Evolutionary conservation across 2,329 filamentous ascomycete genomes (phyloP).

Genomic region (Huntiella omanensis): DNA sequence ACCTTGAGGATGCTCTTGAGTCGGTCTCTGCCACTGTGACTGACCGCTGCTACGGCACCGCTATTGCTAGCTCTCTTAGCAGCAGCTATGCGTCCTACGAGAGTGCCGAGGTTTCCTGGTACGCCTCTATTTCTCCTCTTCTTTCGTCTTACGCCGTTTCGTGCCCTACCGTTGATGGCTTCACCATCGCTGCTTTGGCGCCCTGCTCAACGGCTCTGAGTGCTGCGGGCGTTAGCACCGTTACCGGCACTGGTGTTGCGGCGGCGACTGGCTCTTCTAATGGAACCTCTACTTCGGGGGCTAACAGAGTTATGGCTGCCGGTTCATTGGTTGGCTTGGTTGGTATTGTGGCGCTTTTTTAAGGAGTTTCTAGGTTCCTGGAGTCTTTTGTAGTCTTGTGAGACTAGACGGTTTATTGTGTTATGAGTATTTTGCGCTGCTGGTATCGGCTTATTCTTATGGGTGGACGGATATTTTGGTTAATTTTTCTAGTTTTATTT

Average conservation of each 20-base stretch:
- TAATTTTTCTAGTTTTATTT: background rate
- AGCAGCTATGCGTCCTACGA: slow-evolving; percentile 18
- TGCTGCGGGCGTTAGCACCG: background rate
- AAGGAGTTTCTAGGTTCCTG: background rate
- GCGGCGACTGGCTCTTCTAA: background rate
- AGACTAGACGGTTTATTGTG: too few relatives aligned
- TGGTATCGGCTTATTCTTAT: background rate
- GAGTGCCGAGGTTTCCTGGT: slow-evolving; percentile 17
- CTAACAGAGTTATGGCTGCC: slow-evolving; percentile 12
- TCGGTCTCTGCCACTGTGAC: slow-evolving; percentile 14
- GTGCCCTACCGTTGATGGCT: slow-evolving; percentile 6
- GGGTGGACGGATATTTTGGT: background rate
- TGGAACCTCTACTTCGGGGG: background rate
- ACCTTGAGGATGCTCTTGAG: slow-evolving; percentile 13
- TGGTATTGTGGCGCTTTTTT: slow-evolving; percentile 15
- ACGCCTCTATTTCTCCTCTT: slow-evolving; percentile 15
- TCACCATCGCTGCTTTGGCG: background rate
- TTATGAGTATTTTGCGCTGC: background rate
- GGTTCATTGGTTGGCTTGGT: slow-evolving; percentile 16
- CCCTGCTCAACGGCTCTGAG: slow-evolving; percentile 8
- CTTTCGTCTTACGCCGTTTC: slow-evolving; percentile 4
- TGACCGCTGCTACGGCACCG: slow-evolving; percentile 19
- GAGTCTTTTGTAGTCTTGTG: too few relatives aligned
- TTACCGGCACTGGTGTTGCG: background rate
- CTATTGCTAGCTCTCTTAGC: slow-evolving; percentile 17